Evolutionary conservation across 2,329 filamentous ascomycete species (phyloP), one percentile per base, ranked within the genome.

Genomic region (Paecilomyces variotii): DNA sequence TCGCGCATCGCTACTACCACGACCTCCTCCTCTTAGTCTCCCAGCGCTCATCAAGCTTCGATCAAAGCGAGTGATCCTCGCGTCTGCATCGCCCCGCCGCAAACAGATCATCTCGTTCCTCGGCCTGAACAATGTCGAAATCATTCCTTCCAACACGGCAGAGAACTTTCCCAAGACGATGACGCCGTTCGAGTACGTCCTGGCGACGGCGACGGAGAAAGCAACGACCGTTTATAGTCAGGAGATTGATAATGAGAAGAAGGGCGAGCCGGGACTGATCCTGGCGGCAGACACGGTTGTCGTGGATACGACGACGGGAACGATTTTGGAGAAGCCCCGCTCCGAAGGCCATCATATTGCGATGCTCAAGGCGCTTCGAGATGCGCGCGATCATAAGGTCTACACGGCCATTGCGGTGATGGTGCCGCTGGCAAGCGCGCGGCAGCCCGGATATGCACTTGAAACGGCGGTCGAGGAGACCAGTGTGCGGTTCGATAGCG

Each of bases 281-380:
- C 87, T 97, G 60, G 87, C 91, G 0, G 93, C 93, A 35, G 93
- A 97, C 72, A 97, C 94, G 0, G 81, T 99, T 58, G 90, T 99
- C 61, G 89, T 94, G 12, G 71, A 77, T 54, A 87, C 86, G 9
- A 82, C 84, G 10, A 78, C 83, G 49, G 92, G 92, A 0, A 80
- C 83, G 56, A 90, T 99, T 56, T 78, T 99, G 2, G 94, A 99
- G 80, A 99, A 99, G 78, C 94, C 94, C 10, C 81, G 87, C 56
- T 89, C 80, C 61, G 90, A 93, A 74, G 84, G 82, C 4, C 87
- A 96, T 50, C 94, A 99, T 74, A 78, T 92, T 52, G 78, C 82
- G 30, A 97, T 96, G 90, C 79, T 99, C 62, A 88, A 87, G 73
- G 82, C 84, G 72, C 79, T 99, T 68, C 81, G 94, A 50, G 91